Evolutionary conservation across 2,329 filamentous ascomycete species (phyloP).

Genomic region (Ceratocystis cubensis): DNA sequence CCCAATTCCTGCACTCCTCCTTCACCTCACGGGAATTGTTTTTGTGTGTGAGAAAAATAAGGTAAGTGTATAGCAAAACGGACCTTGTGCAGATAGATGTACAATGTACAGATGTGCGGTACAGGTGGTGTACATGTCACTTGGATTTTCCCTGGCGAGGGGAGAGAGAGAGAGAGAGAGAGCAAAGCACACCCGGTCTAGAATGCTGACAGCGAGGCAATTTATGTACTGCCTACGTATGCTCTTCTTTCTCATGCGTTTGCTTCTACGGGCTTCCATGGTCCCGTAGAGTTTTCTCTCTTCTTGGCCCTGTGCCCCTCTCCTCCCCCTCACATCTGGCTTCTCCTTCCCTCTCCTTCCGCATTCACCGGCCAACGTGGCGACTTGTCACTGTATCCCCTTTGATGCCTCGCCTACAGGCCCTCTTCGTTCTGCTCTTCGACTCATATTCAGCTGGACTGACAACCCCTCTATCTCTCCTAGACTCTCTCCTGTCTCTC

Average conservation of each 20-base stretch:
- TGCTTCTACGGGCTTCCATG: conserved; percentile 2
- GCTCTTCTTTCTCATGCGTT: neutral
- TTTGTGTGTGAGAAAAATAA: neutral
- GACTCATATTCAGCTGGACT: neutral
- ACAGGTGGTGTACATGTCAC: too few species aligned
- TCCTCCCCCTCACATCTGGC: neutral
- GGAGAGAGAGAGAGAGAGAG: neutral
- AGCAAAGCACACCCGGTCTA: neutral
- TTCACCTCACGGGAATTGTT: neutral
- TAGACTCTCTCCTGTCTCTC: neutral
- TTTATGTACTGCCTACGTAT: neutral
- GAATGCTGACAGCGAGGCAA: neutral
- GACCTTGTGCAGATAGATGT: neutral
- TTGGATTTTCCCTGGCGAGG: neutral
- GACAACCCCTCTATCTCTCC: neutral
- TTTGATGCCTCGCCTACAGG: neutral
- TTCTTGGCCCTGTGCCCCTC: neutral
- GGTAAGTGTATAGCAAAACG: neutral
- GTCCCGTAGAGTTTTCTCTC: neutral
- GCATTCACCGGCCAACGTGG: neutral
- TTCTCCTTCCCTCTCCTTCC: neutral
- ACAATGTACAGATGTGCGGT: neutral
- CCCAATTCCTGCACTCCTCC: too few species aligned
- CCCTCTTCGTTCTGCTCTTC: neutral
- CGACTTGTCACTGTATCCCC: neutral